These are phyloP conservation scores for Fusarium kyushuense DNA, from an alignment of 2,329 filamentous ascomycete genomes.

Conservation along the genomic window DNA sequence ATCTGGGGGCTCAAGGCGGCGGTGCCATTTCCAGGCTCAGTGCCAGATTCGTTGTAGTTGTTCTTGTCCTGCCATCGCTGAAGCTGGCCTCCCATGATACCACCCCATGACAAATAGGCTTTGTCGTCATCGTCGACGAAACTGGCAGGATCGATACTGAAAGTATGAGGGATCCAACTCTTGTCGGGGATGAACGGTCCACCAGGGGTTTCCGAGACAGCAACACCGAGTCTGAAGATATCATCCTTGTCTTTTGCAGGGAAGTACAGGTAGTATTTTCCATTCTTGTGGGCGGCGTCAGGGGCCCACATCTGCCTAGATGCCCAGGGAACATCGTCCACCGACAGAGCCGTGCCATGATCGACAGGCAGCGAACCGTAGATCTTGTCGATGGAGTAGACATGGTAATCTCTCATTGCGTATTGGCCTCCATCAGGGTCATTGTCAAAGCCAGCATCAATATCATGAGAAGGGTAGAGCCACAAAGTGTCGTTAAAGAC, in stretches of 20 bases:
- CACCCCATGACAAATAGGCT: slow-evolving; percentile 9
- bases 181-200: slow-evolving; percentile 25
- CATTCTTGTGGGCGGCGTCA: slow-evolving; percentile 24
- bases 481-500: slow-evolving; percentile 16
- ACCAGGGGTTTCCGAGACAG: slow-evolving; percentile 9
- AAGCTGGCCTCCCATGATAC: slow-evolving; percentile 20
- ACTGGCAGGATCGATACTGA: slow-evolving; percentile 22
- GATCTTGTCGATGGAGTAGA: slow-evolving; percentile 24
- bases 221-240: slow-evolving; percentile 26
- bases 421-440: slow-evolving; percentile 1
- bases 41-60: slow-evolving; percentile 14
- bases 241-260: slow-evolving; percentile 25
- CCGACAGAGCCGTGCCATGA: slow-evolving; percentile 10
- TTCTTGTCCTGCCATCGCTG: slow-evolving; percentile 23
- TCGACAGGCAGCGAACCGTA: slow-evolving; percentile 11
- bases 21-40: slow-evolving; percentile 15
- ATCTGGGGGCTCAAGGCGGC: slow-evolving; percentile 12
- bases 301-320: slow-evolving; percentile 27
- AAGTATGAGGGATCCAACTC: slow-evolving; percentile 24
- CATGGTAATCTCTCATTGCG: slow-evolving; percentile 23
- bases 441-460: not conserved
- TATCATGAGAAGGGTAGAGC: slow-evolving; percentile 25
- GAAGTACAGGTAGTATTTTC: slow-evolving; percentile 34
- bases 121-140: slow-evolving; percentile 3
- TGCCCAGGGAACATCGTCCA: slow-evolving; percentile 16